Percentiles rank a stretch among this genome's conserved stretches.
These are phyloP conservation scores for Yamadazyma sp. DNA, from an alignment of 805 yeast species.

Conservation along the genomic window DNA sequence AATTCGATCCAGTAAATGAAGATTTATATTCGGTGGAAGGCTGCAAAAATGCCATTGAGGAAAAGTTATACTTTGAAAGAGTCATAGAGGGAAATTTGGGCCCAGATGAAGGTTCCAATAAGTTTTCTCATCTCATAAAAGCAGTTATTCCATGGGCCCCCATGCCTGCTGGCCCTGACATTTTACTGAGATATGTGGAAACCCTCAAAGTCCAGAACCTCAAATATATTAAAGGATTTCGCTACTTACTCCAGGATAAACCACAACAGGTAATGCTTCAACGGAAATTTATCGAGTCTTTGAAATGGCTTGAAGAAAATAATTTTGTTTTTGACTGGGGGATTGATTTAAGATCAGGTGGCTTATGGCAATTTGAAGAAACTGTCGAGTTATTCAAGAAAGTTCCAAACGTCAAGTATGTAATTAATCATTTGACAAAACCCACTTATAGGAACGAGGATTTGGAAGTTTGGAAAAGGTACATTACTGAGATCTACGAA, in stretches of 20 bases:
- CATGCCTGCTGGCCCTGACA: conserved; percentile 29
- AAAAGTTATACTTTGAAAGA: conserved; percentile 21
- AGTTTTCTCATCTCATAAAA: conserved; percentile 15
- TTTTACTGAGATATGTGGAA: conserved; percentile 18
- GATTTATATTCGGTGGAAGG: conserved; percentile 17
- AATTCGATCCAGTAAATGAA: conserved; percentile 28
- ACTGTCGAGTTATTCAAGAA: conserved; percentile 25
- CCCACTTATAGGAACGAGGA: conserved; percentile 28
- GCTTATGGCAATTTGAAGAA: conserved; percentile 43
- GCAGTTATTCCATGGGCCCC: conserved; percentile 50
- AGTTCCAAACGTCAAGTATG: conserved; percentile 27
- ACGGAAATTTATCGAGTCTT: conserved; percentile 25
- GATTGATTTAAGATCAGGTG: conserved; percentile 36
- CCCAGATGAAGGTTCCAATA: conserved; percentile 14
- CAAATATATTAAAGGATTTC: conserved; percentile 35
- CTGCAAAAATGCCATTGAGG: conserved; percentile 23
- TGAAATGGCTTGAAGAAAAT: conserved; percentile 32
- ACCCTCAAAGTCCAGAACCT: conserved; percentile 15
- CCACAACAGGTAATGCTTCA: conserved; percentile 34
- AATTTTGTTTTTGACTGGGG: conserved; percentile 43
- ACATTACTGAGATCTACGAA: conserved; percentile 20
- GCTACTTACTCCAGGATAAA: conserved; percentile 46
- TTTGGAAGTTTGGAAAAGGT: conserved; percentile 19
- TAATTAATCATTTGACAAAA: conserved; percentile 45
- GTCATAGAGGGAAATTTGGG: conserved; percentile 11